Evolutionary conservation across 768 basidiomycete genomes (phyloP).

Genomic region (Mycena sanguinolenta): DNA sequence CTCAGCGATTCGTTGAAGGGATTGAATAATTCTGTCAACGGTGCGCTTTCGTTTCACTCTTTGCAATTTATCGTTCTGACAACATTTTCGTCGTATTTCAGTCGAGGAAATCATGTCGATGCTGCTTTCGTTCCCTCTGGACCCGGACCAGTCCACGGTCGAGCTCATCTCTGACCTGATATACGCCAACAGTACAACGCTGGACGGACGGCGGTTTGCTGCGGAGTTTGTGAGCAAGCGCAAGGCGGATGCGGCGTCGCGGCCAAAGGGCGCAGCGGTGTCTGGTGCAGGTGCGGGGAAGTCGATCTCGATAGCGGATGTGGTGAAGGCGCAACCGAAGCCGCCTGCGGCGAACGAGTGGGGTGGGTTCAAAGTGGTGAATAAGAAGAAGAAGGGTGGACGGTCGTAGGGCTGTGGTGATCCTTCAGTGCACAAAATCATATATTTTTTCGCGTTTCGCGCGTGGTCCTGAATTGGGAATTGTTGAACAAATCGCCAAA

Average conservation of each 20-base stretch:
- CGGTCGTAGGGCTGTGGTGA: slow-evolving; percentile 54
- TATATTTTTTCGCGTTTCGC: background rate
- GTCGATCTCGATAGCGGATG: slow-evolving; percentile 84
- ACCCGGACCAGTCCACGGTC: slow-evolving; percentile 82
- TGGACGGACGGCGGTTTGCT: slow-evolving; percentile 96
- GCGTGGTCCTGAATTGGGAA: background rate
- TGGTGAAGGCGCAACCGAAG: slow-evolving; percentile 91
- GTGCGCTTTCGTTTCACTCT: slow-evolving; percentile 52
- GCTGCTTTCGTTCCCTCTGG: slow-evolving; percentile 94
- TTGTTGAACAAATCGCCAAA: background rate
- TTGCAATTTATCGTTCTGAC: slow-evolving; percentile 3
- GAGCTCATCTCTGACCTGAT: slow-evolving; percentile 97
- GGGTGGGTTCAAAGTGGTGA: slow-evolving; percentile 92
- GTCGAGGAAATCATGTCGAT: slow-evolving; percentile 98
- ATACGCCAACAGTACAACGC: slow-evolving; percentile 93
- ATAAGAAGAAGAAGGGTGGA: slow-evolving; percentile 93
- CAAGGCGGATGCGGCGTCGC: slow-evolving; percentile 79
- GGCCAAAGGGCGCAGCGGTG: slow-evolving; percentile 58
- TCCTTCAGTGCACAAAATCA: slow-evolving; percentile 21
- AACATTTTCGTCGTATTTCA: slow-evolving; percentile 46
- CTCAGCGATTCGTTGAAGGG: slow-evolving; percentile 87
- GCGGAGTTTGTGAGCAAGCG: slow-evolving; percentile 90
- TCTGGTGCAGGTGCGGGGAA: slow-evolving; percentile 59
- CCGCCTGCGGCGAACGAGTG: slow-evolving; percentile 78
- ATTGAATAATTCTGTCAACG: slow-evolving; percentile 77